Conservation (phyloP, 441 rosid genomes). For the Populus tomentosa region DNA sequence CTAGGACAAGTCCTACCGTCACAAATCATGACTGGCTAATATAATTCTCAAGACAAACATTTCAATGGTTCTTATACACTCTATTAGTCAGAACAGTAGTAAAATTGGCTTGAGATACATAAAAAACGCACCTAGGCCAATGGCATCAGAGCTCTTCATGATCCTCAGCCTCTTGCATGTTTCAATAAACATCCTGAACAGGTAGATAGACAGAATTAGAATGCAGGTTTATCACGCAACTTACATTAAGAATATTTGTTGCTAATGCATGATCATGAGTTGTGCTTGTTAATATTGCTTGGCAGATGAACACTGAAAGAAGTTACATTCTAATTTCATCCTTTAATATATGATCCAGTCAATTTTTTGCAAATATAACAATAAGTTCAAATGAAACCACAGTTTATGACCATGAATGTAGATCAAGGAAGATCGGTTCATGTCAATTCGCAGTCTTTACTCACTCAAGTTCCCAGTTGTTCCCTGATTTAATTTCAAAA, state of each 20-base stretch:
- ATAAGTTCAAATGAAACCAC: background rate
- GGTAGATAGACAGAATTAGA: background rate
- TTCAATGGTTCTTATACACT: background rate
- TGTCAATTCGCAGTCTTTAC: background rate
- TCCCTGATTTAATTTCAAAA: background rate
- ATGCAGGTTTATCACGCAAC: background rate
- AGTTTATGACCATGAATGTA: background rate
- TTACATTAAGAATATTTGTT: background rate
- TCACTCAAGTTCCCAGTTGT: background rate
- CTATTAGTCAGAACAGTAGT: background rate
- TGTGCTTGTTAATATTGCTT: background rate
- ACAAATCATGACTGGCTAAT: background rate
- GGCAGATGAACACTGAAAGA: background rate
- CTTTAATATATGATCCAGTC: background rate
- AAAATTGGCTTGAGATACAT: background rate
- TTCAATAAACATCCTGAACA: conserved; percentile 78
- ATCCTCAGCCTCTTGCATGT: conserved; percentile 80
- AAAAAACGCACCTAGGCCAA: conserved; percentile 66
- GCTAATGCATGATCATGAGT: background rate
- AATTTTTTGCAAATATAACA: background rate
- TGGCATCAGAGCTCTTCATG: conserved; percentile 31
- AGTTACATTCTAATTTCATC: background rate
- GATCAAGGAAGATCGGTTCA: background rate
- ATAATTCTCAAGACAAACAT: background rate
- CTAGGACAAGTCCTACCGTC: background rate